These are phyloP conservation scores for Mariannaea elegans DNA, from an alignment of 2,329 filamentous ascomycete genomes.

Conservation along the genomic window DNA sequence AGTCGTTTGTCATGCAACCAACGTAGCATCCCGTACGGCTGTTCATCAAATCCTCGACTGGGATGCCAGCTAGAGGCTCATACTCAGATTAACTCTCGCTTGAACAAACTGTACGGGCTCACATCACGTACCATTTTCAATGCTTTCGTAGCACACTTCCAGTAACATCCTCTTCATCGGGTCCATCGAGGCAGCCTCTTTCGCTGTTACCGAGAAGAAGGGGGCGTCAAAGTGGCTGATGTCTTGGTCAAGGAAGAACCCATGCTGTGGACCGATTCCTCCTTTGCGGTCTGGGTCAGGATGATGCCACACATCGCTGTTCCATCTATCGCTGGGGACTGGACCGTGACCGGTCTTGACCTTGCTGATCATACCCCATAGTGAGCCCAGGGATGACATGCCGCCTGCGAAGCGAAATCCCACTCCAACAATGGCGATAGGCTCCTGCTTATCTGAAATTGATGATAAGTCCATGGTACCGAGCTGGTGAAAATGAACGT, in stretches of 20 bases:
- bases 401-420: slow-evolving; percentile 1
- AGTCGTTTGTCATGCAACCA: background rate
- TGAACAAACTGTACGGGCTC: background rate
- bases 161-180: slow-evolving; percentile 4
- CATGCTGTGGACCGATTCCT: background rate
- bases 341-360: background rate
- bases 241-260: background rate
- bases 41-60: background rate
- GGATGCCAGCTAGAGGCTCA: background rate
- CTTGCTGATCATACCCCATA: slow-evolving; percentile 1
- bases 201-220: slow-evolving; percentile 3
- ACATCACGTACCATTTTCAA: background rate
- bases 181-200: slow-evolving; percentile 3
- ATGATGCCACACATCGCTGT: slow-evolving; percentile 1
- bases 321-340: slow-evolving; percentile 1
- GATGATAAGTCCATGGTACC: background rate
- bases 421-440: slow-evolving; percentile 7
- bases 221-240: background rate
- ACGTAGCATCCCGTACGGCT: background rate
- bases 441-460: background rate
- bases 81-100: background rate
- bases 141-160: background rate
- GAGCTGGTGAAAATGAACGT: background rate
- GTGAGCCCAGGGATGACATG: background rate
- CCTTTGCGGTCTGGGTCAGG: background rate